phyloP scores from a whole-genome alignment of 306 rosid species.

The Casuarina cunninghamiana region DNA sequence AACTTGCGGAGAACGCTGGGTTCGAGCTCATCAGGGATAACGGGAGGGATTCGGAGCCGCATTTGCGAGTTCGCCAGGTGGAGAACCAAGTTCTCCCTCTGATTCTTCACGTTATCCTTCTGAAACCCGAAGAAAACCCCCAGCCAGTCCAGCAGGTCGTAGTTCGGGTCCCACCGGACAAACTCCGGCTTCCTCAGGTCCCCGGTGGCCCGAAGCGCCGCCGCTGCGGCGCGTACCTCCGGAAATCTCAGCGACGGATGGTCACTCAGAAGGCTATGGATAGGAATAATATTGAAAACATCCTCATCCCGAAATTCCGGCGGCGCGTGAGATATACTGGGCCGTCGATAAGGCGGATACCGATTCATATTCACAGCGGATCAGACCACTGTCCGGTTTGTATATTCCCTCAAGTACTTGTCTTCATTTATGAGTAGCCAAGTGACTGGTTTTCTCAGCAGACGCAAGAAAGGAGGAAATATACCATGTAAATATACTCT shows the following conservation, averaged over 20 bases:
- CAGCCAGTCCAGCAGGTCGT: constrained; percentile 87
- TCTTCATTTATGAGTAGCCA: not conserved
- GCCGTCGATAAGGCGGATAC: constrained; percentile 11
- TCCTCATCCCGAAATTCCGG: not conserved
- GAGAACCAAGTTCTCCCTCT: constrained; percentile 90
- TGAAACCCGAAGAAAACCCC: constrained; percentile 78
- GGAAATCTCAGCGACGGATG: constrained; percentile 84
- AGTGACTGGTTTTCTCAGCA: not conserved
- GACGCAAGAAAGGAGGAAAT: not conserved
- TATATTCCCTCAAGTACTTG: not conserved
- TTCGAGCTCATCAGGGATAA: constrained; percentile 46
- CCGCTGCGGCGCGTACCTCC: constrained; percentile 84
- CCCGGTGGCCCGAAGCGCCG: constrained; percentile 70
- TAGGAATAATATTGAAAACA: constrained; percentile 78
- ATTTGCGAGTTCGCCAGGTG: constrained; percentile 91
- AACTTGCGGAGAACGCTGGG: constrained; percentile 50
- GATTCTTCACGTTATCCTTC: constrained; percentile 78
- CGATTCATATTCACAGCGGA: constrained; percentile 15
- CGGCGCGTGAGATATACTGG: constrained; percentile 11
- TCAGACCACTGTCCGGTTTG: not conserved
- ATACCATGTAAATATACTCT: not conserved
- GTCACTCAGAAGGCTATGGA: constrained; percentile 66
- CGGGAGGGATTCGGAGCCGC: constrained; percentile 66
- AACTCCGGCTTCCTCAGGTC: constrained; percentile 72
- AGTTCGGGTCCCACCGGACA: constrained; percentile 44